Evolutionary conservation across 2,329 filamentous ascomycete species (phyloP).

Genomic region (Trichoderma afroharzianum): DNA sequence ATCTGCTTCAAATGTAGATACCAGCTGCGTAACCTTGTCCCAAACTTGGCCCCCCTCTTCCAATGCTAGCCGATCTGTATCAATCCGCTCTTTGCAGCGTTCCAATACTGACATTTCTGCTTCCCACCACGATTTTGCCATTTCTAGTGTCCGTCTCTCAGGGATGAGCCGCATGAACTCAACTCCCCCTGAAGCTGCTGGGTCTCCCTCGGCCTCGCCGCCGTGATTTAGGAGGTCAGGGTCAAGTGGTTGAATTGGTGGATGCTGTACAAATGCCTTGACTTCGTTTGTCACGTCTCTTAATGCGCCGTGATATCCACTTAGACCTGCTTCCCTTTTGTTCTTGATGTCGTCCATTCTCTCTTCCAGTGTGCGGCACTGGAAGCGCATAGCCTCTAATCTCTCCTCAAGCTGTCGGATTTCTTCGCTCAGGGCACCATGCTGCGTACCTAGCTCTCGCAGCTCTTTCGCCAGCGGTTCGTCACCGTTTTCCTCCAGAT

Average conservation of each 20-base stretch:
- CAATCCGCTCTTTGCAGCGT: constrained; percentile 51
- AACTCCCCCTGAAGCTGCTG: constrained; percentile 36
- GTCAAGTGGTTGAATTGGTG: constrained; percentile 53
- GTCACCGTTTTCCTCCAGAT: constrained; percentile 53
- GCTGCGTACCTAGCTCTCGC: constrained; percentile 54
- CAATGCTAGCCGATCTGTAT: constrained; percentile 61
- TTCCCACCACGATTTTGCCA: constrained; percentile 70
- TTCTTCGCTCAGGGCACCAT: constrained; percentile 52
- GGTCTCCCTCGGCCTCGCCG: constrained; percentile 18
- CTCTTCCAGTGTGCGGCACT: constrained; percentile 55
- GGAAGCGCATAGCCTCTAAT: constrained; percentile 57
- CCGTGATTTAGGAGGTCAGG: constrained; percentile 37
- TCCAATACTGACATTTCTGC: constrained; percentile 57
- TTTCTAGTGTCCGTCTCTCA: constrained; percentile 62
- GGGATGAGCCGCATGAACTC: constrained; percentile 60
- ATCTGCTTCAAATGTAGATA: constrained; percentile 63
- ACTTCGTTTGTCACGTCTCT: constrained; percentile 63
- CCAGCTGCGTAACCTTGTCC: constrained; percentile 56
- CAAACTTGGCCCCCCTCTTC: constrained; percentile 65
- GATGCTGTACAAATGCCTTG: constrained; percentile 53
- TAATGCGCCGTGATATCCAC: constrained; percentile 65
- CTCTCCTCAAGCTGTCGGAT: constrained; percentile 64
- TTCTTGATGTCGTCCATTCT: constrained; percentile 62
- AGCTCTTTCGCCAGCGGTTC: constrained; percentile 61
- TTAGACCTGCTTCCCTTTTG: constrained; percentile 65